Base-by-base conservation (phyloP, 2,329 filamentous ascomycete species). In the Gnomoniopsis sp. region DNA sequence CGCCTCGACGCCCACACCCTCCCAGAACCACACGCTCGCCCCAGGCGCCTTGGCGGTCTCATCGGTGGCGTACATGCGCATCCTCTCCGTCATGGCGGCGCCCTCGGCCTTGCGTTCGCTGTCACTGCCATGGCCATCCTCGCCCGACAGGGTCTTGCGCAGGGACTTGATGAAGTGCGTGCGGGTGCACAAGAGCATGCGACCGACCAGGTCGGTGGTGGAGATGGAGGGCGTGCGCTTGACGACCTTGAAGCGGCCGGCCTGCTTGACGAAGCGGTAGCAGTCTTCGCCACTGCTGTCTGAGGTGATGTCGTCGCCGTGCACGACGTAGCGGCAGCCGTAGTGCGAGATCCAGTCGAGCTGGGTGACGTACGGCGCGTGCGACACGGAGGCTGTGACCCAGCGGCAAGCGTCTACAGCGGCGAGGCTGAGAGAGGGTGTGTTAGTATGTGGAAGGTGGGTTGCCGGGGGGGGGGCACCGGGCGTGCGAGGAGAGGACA, bases 301-400 rank as follows among this genome's bases (percentile, higher is more conserved):
- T 0, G 92, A 96, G 2, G 95, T 98, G 70, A 98, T 96, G 74
- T 98, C 93, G 73, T 98, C 95, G 61, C 93, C 93, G 74, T 98
- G 93, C 2, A 96, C 93, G 46, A 98, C 95, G 72, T 93, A 98
- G 70, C 89, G 86, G 80, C 95, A 98, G 63, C 95, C 93, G 72
- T 95, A 97, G 74, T 96, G 92, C 58, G 88, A 88, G 69, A 99
- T 96, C 91, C 93, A 99, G 51, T 89, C 88, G 50, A 98, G 84
- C 61, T 88, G 88, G 22, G 95, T 99, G 57, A 99, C 95, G 76
- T 99, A 99, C 33, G 95, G 95, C 15, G 95, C 93, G 71, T 90
- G 78, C 14, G 91, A 85, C 59, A 99, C 82, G 41, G 91, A 91
- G 63, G 85, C 82, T 50, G 93, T 96, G 17, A 92, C 89, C 93